A percentile compares a stretch with the other conserved stretches of the same genome.
These are phyloP conservation scores for Ustilago esculenta DNA, from an alignment of 1,284 basidiomycete species.

Conservation along the genomic window DNA sequence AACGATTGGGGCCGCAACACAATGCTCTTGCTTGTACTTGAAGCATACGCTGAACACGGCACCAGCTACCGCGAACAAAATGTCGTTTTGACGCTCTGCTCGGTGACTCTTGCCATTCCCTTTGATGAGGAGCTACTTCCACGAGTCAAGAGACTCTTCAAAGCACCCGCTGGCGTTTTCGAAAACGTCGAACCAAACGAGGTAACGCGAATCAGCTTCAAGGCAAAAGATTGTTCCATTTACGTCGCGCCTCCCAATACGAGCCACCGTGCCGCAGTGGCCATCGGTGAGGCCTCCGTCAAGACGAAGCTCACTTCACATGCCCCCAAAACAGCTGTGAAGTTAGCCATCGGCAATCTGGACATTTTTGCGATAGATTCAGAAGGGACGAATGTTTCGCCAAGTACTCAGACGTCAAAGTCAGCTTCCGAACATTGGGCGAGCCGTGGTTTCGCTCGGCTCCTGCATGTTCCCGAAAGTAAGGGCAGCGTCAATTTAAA, in stretches of 20 bases:
- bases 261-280: slow-evolving; percentile 29
- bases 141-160: slow-evolving; percentile 77
- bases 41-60: slow-evolving; percentile 75
- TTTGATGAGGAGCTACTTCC: slow-evolving; percentile 76
- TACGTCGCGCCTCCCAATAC: slow-evolving; percentile 23
- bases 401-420: neutral
- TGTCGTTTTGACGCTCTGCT: slow-evolving; percentile 75
- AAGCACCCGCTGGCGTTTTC: slow-evolving; percentile 90
- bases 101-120: slow-evolving; percentile 75
- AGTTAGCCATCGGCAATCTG: slow-evolving; percentile 33
- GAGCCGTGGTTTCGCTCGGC: slow-evolving; percentile 24
- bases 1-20: slow-evolving; percentile 40
- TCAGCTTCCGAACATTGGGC: slow-evolving; percentile 43
- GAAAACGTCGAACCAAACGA: slow-evolving; percentile 92
- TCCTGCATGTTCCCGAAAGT: slow-evolving; percentile 67
- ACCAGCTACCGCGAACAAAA: slow-evolving; percentile 80
- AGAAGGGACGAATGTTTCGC: neutral
- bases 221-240: slow-evolving; percentile 36
- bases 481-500: slow-evolving; percentile 42
- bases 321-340: slow-evolving; percentile 45
- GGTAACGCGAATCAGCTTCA: slow-evolving; percentile 74
- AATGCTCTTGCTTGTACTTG: slow-evolving; percentile 76
- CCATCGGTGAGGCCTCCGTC: slow-evolving; percentile 46
- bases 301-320: slow-evolving; percentile 53
- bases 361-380: slow-evolving; percentile 32